Conservation (phyloP, 139 green algal genomes). For the Ettlia oleoabundans region DNA sequence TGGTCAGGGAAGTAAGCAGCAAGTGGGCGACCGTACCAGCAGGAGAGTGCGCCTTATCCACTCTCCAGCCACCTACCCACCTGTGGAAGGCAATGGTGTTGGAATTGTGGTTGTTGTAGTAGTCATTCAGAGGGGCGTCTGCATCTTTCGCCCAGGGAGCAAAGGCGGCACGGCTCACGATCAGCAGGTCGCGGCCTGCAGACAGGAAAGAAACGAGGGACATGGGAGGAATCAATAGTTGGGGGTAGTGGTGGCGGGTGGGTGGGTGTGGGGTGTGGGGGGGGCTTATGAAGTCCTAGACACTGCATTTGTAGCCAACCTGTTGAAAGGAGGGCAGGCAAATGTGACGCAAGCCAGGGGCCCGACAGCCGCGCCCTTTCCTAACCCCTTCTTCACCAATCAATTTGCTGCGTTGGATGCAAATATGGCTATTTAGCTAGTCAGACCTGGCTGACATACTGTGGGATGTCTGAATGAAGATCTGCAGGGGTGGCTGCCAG, state of each 20-base stretch:
- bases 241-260: neutral
- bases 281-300: neutral
- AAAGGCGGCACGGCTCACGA: slow-evolving; percentile 35
- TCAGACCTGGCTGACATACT: no score
- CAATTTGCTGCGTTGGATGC: neutral
- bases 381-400: neutral
- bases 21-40: no score
- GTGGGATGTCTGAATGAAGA: no score
- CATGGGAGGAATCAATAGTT: no score
- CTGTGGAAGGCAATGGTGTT: slow-evolving; percentile 46
- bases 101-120: slow-evolving; percentile 47
- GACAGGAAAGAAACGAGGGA: neutral
- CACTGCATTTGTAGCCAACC: no score
- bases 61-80: neutral
- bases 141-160: neutral
- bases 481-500: neutral
- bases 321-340: neutral
- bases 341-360: neutral
- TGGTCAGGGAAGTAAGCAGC: no score
- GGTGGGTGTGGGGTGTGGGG: neutral
- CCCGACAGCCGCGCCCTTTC: neutral
- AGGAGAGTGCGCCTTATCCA: no score
- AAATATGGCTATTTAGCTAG: no score
- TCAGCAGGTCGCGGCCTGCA: slow-evolving; percentile 38
- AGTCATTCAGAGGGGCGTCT: neutral